Evolutionary conservation across 2,329 filamentous ascomycete species (phyloP), one percentile per base, ranked within the genome.

Genomic region (Diaporthe amygdali): DNA sequence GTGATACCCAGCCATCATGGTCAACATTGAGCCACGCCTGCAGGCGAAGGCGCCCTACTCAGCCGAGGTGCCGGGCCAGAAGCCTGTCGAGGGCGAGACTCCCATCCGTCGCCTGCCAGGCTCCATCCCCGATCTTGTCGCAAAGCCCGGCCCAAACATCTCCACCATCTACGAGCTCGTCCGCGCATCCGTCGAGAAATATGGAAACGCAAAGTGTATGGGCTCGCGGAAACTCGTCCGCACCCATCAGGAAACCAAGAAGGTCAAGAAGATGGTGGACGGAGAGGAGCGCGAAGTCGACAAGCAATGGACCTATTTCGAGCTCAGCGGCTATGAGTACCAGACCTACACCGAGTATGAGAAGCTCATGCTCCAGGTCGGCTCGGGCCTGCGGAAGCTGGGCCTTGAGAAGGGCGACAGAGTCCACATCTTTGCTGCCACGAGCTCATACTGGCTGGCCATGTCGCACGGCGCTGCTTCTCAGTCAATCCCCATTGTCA

Each of bases 271-370:
- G 87, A 87, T 95, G 71, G 85, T 97, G 54, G 93, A 96, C 80
- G 94, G 94, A 74, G 88, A 92, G 78, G 92, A 96, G 86, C 84
- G 89, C 77, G 89, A 95, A 82, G 89, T 95, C 34, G 93, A 96
- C 81, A 97, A 97, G 90, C 74, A 94, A 78, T 97, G 94, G 94
- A 92, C 91, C 70, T 97, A 93, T 83, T 96, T 94, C 80, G 94
- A 97, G 85, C 90, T 96, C 77, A 92, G 92, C 79, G 86, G 86
- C 66, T 97, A 96, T 85, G 88, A 90, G 73, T 97, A 93, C 85
- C 86, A 92, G 79, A 92, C 88, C 78, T 97, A 93, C 83, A 87
- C 89, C 76, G 92, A 96, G 81, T 96, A 95, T 79, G 91, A 95
- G 85, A 87, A 90, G 79, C 84, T 92, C 76, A 88, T 87, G 30